Base-by-base conservation (phyloP, 2,329 filamentous ascomycete genomes). In the Epichloe scottii region DNA sequence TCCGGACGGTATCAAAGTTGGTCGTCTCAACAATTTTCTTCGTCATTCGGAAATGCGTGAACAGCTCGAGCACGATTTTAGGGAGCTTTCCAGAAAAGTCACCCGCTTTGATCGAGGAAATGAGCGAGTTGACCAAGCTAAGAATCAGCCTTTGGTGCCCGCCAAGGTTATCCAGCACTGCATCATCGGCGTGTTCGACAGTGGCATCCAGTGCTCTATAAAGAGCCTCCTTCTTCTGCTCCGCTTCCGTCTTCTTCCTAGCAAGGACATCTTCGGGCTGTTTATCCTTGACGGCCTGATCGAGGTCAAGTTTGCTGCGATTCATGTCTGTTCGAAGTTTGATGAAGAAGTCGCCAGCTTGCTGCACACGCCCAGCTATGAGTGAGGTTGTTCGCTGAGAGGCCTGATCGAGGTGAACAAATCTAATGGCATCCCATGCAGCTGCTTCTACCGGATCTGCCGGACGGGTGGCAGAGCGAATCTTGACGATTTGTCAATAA, bases 1-100 rank as follows among this genome's bases (percentile, higher is more conserved):
- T 79, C 40, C 81, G 73, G 15, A 86, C 76, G 50, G 77, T 80
- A 52, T 79, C 76, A 51, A 89, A 77, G 59, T 85, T 85, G 40
- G 81, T 77, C 54, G 77, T 81, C 56, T 82, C 77, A 41, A 81
- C 68, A 37, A 81, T 79, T 56, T 75, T 78, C 46, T 74, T 79
- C 41, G 82, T 74, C 52, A 82, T 83, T 37, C 76, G 80, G 52
- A 81, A 80, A 51, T 75, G 68, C 5, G 80, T 75, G 63, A 88
- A 75, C 34, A 87, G 71, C 48, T 77, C 69, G 17, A 82, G 68
- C n/a, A 78, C 65, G 17, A 74, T 72, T 56, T 77, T 77, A n/a
- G 76, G 71, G 14, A 79, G 63, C 54, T 73, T 71, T 6, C 76
- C 74, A 30, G 71, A 71, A 58, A 74, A 78, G 57, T 81, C 76